Evolutionary conservation across 2,329 filamentous ascomycete species (phyloP).

Genomic region (Penicillium sp.): DNA sequence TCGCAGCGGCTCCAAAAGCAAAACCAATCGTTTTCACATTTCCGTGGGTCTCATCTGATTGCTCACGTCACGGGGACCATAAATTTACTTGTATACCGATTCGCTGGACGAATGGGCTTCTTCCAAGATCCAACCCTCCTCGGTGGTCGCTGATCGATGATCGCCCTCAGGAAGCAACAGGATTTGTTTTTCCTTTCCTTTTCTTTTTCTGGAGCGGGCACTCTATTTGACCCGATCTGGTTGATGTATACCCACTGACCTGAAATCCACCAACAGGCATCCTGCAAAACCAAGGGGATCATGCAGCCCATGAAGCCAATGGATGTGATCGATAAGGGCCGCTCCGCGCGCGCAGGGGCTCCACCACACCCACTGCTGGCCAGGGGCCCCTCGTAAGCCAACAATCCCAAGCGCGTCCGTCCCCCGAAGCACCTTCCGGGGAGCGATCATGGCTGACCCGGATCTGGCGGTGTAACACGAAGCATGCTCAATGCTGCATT

Average conservation of each 20-base stretch:
- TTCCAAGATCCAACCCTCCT: conserved; percentile 6
- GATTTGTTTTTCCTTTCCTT: neutral
- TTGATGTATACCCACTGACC: neutral
- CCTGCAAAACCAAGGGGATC: conserved; percentile 11
- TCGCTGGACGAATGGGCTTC: neutral
- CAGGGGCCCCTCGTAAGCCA: neutral
- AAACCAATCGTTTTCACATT: conserved; percentile 6
- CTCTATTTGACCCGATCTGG: conserved; percentile 10
- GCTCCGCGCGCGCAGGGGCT: conserved; percentile 7
- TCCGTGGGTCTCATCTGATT: conserved; percentile 14
- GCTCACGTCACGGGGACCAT: conserved; percentile 13
- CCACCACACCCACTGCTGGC: conserved; percentile 3
- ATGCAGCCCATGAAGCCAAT: conserved; percentile 20
- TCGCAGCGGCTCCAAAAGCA: conserved; percentile 9
- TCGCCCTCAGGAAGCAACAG: neutral
- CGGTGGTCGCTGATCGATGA: conserved; percentile 15
- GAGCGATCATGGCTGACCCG: conserved; percentile 15
- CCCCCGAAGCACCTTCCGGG: neutral
- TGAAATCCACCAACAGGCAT: neutral
- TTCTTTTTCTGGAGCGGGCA: neutral
- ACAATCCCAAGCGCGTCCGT: neutral
- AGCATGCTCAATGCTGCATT: conserved; percentile 15
- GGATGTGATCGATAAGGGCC: conserved; percentile 21
- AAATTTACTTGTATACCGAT: neutral
- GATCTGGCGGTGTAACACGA: conserved; percentile 30